phyloP scores from a whole-genome alignment of 1,139 yeast genomes.

The Diutina sp. region DNA sequence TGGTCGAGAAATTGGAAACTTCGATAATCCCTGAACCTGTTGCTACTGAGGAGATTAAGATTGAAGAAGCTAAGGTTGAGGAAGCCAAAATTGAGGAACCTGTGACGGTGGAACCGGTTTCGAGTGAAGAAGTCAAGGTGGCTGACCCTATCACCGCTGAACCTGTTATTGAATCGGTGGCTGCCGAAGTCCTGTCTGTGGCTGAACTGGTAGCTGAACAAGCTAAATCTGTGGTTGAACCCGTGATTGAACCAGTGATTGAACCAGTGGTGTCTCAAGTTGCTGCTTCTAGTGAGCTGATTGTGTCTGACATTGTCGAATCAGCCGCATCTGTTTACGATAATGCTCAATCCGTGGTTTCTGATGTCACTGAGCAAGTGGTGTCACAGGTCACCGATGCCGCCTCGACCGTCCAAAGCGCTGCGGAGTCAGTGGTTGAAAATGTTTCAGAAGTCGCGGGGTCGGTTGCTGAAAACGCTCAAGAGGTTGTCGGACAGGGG shows the following conservation, averaged over 20 bases:
- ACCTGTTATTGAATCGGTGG: neutral
- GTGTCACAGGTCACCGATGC: neutral
- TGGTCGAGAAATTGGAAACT: neutral
- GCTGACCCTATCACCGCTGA: neutral
- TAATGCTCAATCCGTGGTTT: neutral
- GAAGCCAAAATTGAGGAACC: neutral
- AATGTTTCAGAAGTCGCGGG: neutral
- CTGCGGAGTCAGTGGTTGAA: neutral
- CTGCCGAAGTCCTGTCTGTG: neutral
- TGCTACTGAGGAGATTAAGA: neutral
- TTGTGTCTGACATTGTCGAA: neutral
- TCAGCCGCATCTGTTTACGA: neutral
- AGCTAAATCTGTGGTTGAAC: neutral
- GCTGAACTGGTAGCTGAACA: neutral
- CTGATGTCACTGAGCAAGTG: neutral
- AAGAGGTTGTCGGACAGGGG: neutral
- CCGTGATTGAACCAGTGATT: neutral
- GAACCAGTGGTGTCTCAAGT: neutral
- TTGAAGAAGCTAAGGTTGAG: neutral
- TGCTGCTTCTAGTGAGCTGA: neutral
- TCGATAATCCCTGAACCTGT: neutral
- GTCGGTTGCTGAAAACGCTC: neutral
- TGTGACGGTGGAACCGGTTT: neutral
- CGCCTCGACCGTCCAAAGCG: neutral
- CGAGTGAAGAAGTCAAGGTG: neutral